Percentiles rank a stretch among this genome's conserved stretches.
These are phyloP conservation scores for Pterocarpus macrocarpus DNA, from an alignment of 306 rosid species.

Conservation along the genomic window DNA sequence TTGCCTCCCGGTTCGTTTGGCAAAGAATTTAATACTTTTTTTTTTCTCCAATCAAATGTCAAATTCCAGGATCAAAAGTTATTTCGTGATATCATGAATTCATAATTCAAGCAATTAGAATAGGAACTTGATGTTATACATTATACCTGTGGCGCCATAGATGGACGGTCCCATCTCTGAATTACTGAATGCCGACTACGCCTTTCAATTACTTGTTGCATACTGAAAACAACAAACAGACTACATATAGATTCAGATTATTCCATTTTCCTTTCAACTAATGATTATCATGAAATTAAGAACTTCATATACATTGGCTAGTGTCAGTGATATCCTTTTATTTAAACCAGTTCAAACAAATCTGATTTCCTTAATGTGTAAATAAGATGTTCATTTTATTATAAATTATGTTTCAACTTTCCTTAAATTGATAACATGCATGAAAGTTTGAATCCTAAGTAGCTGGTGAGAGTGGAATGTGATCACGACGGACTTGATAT, in stretches of 20 bases:
- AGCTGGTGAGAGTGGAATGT: neutral
- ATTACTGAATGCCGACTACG: slow-evolving; percentile 39
- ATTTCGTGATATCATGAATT: neutral
- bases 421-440: neutral
- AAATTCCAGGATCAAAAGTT: neutral
- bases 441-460: neutral
- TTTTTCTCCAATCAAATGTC: no score
- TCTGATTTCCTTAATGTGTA: neutral
- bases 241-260: neutral
- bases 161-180: slow-evolving; percentile 18
- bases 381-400: no score
- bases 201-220: slow-evolving; percentile 50
- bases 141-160: slow-evolving; percentile 42
- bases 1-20: neutral
- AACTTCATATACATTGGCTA: slow-evolving; percentile 5
- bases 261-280: neutral
- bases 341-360: neutral
- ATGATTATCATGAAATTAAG: slow-evolving; percentile 21
- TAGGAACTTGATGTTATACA: neutral
- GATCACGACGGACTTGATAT: no score
- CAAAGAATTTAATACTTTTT: neutral
- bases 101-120: slow-evolving; percentile 14
- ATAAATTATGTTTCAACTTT: neutral
- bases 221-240: slow-evolving; percentile 40
- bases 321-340: neutral